Evolutionary conservation across 2,329 filamentous ascomycete species (phyloP).

Genomic region (Fusarium sp.): DNA sequence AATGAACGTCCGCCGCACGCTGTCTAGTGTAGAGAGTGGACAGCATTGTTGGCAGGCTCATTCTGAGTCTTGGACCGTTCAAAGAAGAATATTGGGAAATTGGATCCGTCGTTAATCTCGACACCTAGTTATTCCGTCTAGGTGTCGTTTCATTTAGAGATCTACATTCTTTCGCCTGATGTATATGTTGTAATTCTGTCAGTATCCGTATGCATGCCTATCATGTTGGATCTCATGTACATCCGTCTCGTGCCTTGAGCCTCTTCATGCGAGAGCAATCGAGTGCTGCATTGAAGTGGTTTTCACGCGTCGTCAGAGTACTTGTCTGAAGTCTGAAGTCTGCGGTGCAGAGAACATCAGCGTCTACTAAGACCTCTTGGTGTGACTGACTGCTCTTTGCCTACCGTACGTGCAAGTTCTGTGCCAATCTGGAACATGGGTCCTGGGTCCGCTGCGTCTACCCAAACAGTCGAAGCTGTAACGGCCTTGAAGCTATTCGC

Average conservation of each 20-base stretch:
- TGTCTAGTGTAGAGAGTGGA: constrained; percentile 49
- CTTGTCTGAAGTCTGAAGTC: background rate
- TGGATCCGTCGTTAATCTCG: constrained; percentile 70
- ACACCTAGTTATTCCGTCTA: constrained; percentile 62
- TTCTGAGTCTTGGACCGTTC: constrained; percentile 55
- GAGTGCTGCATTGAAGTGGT: background rate
- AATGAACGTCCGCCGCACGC: constrained; percentile 59
- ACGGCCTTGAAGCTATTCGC: background rate
- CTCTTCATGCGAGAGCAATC: background rate
- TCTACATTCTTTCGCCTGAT: constrained; percentile 60
- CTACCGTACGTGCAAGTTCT: background rate
- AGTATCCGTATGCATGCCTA: background rate
- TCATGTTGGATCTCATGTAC: background rate
- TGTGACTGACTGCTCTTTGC: too few species aligned
- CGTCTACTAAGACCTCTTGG: too few species aligned
- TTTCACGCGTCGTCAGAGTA: background rate
- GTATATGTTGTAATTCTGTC: background rate
- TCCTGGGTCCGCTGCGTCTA: background rate
- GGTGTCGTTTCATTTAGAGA: constrained; percentile 69
- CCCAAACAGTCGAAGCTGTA: background rate
- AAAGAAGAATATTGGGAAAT: constrained; percentile 58
- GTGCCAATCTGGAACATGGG: background rate
- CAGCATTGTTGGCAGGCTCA: constrained; percentile 49
- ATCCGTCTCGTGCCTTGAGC: background rate
- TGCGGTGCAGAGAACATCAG: background rate